Evolutionary conservation across 495 filamentous ascomycete species (phyloP), one percentile per base, ranked within the genome.

Genomic region (Sporormia fimetaria): DNA sequence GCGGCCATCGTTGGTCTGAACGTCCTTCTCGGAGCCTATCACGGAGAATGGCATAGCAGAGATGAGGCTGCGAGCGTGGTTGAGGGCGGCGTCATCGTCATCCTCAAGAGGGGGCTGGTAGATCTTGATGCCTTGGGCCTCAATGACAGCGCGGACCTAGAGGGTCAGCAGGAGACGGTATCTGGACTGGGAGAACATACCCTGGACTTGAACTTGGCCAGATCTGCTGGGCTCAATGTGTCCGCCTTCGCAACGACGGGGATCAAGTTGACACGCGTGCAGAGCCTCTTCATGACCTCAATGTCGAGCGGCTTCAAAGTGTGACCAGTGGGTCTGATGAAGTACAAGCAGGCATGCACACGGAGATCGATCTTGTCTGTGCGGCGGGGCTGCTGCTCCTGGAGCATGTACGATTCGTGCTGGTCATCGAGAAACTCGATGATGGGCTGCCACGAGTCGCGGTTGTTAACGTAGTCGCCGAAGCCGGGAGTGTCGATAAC

Each of bases 391-490:
- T 98, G 90, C 67, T 98, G 90, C 75, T 98, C 90, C 73, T 98
- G 90, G 59, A 98, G 73, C 90, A 98, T 98, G 62, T 98, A 98
- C 10, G 90, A 96, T 71, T 98, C 90, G 66, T 98, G 90, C 73
- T 98, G 90, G 67, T 98, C 90, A 65, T 98, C 90, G 55, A 98
- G 68, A 71, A 98, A 98, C 67, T 98, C 90, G 65, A 98, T 95
- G 60, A 98, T 96, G 48, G 90, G 90, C 73, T 94, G 87, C 90
- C 90, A 98, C 28, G 87, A 94, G 66, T 98, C 90, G 49, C 87
- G 80, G 74, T 98, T 98, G 80, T 98, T 98, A 62, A 98, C 90
- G 61, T 96, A 98, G 73, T 98, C 90, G 63, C 90, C 90, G 57
- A 98, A 98, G 47, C 90, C 90, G 40, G 90, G 90, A 49, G 90